Conservation (phyloP, 495 filamentous ascomycete genomes). For the Talaromyces nanjingensis region DNA sequence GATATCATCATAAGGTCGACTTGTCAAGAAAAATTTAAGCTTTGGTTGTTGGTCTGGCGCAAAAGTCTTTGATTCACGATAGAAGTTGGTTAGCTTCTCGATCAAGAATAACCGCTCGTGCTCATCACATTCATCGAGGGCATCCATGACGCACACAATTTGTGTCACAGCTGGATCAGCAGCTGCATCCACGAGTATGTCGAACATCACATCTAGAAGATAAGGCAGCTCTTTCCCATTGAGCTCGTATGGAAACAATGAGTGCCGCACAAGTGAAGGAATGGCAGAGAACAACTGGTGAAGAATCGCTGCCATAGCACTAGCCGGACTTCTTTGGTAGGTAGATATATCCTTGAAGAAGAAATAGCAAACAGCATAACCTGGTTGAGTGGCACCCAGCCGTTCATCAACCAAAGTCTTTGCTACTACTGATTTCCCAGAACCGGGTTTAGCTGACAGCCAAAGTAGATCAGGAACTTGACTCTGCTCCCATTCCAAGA, state of each 20-base stretch:
- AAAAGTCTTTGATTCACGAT: slow-evolving; percentile 1
- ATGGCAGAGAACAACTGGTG: slow-evolving; percentile 39
- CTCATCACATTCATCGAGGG: slow-evolving; percentile 32
- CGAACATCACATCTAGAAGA: slow-evolving; percentile 34
- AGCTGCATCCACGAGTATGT: slow-evolving; percentile 25
- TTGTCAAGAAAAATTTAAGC: slow-evolving; percentile 44
- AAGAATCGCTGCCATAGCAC: slow-evolving; percentile 37
- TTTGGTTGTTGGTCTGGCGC: slow-evolving; percentile 7
- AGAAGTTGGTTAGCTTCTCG: slow-evolving; percentile 11
- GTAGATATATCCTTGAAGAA: slow-evolving; percentile 51
- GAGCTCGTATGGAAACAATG: slow-evolving; percentile 18
- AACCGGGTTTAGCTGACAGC: slow-evolving; percentile 49
- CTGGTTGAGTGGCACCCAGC: not conserved
- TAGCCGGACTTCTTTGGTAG: slow-evolving; percentile 31
- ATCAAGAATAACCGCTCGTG: slow-evolving; percentile 13
- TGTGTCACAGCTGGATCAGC: slow-evolving; percentile 30
- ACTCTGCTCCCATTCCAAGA: slow-evolving; percentile 12
- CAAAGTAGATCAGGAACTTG: slow-evolving; percentile 26
- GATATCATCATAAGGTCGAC: slow-evolving; percentile 39
- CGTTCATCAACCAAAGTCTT: slow-evolving; percentile 34
- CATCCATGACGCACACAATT: slow-evolving; percentile 44
- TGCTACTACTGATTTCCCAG: slow-evolving; percentile 48
- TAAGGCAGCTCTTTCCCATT: slow-evolving; percentile 22
- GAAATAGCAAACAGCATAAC: slow-evolving; percentile 37
- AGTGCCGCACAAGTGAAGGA: slow-evolving; percentile 21